These are phyloP conservation scores for Nicotiana sylvestris DNA, from an alignment of 257 asterid genomes.

Conservation along the genomic window DNA sequence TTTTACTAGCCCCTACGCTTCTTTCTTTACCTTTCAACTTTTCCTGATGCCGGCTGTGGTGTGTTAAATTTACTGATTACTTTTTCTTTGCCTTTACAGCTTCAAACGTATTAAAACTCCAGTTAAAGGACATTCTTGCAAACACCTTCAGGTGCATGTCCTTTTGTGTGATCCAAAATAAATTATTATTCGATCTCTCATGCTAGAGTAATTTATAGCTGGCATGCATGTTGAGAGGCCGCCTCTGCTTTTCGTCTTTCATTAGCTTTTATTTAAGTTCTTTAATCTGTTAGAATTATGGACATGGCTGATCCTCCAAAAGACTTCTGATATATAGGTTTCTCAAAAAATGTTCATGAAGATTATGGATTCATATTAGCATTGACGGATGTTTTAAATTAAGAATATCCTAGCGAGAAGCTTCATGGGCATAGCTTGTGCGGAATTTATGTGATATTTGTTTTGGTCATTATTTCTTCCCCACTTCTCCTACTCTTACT, in stretches of 20 bases:
- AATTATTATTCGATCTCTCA: background rate
- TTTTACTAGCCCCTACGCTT: background rate
- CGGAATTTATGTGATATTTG: background rate
- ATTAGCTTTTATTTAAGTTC: background rate
- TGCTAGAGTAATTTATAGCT: background rate
- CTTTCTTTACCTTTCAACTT: background rate
- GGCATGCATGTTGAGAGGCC: background rate
- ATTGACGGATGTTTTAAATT: background rate
- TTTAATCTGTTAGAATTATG: background rate
- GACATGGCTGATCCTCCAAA: background rate
- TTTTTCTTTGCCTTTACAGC: conserved; percentile 43
- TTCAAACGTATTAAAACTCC: conserved; percentile 71
- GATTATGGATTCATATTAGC: background rate
- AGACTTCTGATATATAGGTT: background rate
- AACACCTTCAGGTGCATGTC: conserved; percentile 78
- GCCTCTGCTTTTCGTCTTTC: background rate
- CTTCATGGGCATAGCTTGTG: background rate
- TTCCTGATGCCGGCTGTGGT: background rate
- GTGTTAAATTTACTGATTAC: conserved; percentile 14
- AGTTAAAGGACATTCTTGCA: conserved; percentile 86
- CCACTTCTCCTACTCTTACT: background rate
- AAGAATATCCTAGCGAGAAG: conserved; percentile 4
- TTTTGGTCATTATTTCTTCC: background rate
- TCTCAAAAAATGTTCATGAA: background rate
- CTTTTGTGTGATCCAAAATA: background rate